Conservation (phyloP, 164 flowering plant genomes). For the Saururus chinensis region DNA sequence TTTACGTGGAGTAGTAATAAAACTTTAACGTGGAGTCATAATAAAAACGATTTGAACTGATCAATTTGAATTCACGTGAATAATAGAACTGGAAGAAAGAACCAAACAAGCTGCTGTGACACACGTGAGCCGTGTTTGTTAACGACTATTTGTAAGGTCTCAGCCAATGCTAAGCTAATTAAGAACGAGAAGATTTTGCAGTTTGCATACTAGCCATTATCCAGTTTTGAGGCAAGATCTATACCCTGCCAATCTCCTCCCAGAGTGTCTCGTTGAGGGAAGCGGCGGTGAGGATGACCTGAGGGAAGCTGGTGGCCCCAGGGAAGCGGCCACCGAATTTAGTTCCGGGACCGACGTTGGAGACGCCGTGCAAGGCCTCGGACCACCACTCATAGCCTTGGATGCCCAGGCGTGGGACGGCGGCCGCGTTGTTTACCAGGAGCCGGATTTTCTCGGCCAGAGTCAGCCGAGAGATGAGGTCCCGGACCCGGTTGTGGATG, state of each 20-base stretch:
- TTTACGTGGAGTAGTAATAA: too few relatives aligned
- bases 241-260: neutral
- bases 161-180: too few relatives aligned
- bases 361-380: conserved; percentile 33
- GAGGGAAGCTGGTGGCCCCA: conserved; percentile 89
- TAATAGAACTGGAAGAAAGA: too few relatives aligned
- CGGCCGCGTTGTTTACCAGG: conserved; percentile 60
- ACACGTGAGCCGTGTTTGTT: too few relatives aligned
- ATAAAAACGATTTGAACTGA: too few relatives aligned
- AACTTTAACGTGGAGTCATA: too few relatives aligned
- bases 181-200: too few relatives aligned
- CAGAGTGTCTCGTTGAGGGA: conserved; percentile 73
- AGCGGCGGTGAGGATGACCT: conserved; percentile 82
- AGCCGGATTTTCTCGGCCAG: conserved; percentile 60
- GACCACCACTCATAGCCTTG: conserved; percentile 95
- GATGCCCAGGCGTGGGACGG: conserved; percentile 76
- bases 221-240: too few relatives aligned
- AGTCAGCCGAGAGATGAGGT: conserved; percentile 58
- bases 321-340: conserved; percentile 53
- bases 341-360: conserved; percentile 76
- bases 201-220: too few relatives aligned
- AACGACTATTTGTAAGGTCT: too few relatives aligned
- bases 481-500: conserved; percentile 38
- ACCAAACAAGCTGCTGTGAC: too few relatives aligned
- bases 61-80: too few relatives aligned